Conservation (phyloP, 305 asterid genomes). For the Fraxinus angustifolia region DNA sequence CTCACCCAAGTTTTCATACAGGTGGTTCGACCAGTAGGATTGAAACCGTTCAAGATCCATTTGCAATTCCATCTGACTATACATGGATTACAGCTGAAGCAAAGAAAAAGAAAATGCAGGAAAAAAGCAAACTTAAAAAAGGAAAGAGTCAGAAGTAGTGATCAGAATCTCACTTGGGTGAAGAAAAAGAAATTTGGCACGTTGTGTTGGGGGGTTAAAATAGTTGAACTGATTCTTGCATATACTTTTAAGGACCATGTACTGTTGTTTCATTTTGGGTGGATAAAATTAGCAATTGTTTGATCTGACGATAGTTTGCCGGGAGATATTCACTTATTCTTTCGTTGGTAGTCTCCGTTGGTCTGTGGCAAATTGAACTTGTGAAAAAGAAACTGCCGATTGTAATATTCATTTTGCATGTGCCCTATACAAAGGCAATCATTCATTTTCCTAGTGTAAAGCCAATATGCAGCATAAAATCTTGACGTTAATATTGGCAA, state of each 20-base stretch:
- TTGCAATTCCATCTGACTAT: constrained; percentile 74
- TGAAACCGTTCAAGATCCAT: constrained; percentile 74
- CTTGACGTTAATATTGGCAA: neutral
- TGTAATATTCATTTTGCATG: neutral
- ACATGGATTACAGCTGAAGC: constrained; percentile 84
- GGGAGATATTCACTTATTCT: neutral
- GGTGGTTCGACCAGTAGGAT: constrained; percentile 55
- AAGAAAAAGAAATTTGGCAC: neutral
- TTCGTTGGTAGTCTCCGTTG: neutral
- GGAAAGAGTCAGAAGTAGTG: constrained; percentile 51
- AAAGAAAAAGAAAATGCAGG: constrained; percentile 90
- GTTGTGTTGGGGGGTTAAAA: constrained; percentile 15
- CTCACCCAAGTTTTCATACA: constrained; percentile 51
- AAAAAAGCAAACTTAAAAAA: constrained; percentile 69
- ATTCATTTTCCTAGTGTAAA: neutral
- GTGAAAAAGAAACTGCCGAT: neutral
- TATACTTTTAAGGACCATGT: neutral
- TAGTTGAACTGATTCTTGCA: constrained; percentile 29
- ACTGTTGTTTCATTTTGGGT: constrained; percentile 22
- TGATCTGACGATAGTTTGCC: neutral
- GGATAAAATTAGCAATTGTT: constrained; percentile 5
- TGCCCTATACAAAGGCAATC: neutral
- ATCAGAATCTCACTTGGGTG: neutral
- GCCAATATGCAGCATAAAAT: neutral
- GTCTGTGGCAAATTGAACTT: neutral